These are phyloP conservation scores for Polyplosphaeria fusca DNA, from an alignment of 495 filamentous ascomycete species.

Conservation along the genomic window DNA sequence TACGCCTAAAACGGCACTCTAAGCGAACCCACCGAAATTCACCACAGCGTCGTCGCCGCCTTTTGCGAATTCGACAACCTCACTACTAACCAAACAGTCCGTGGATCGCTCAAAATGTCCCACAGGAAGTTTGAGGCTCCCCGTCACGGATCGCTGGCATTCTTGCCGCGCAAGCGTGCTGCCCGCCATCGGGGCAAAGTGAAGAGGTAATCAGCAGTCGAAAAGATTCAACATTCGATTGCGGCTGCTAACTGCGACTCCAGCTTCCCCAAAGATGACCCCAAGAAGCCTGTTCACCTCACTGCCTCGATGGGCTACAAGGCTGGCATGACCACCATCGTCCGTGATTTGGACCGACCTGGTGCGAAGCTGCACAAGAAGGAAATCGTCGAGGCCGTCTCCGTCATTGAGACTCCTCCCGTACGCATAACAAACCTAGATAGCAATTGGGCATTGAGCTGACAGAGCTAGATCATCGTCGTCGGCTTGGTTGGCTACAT, in stretches of 20 bases:
- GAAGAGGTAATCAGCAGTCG: slow-evolving; percentile 83
- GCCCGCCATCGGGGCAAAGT: slow-evolving; percentile 96
- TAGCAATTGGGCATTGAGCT: slow-evolving; percentile 42
- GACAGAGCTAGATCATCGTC: slow-evolving; percentile 83
- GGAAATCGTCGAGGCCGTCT: slow-evolving; percentile 99
- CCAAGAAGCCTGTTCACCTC: slow-evolving; percentile 98
- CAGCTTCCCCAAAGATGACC: slow-evolving; percentile 99
- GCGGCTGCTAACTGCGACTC: no score
- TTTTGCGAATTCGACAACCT: slow-evolving; percentile 10
- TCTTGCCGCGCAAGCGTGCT: slow-evolving; percentile 94
- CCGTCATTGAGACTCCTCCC: slow-evolving; percentile 98
- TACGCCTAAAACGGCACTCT: no score
- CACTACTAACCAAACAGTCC: slow-evolving; percentile 28
- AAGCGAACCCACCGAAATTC: neutral
- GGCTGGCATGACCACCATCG: slow-evolving; percentile 99
- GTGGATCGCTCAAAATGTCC: slow-evolving; percentile 33
- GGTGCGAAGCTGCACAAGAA: slow-evolving; percentile 99
- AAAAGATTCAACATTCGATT: no score
- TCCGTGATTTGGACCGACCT: slow-evolving; percentile 98
- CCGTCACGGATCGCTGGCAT: slow-evolving; percentile 97
- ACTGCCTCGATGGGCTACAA: slow-evolving; percentile 99
- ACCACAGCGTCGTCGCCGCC: neutral
- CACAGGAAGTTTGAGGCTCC: slow-evolving; percentile 66
- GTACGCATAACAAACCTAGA: slow-evolving; percentile 57
- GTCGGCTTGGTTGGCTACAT: slow-evolving; percentile 99